phyloP scores from a whole-genome alignment of 2,329 filamentous ascomycete genomes.

The Xylariomycetidae sp. region DNA sequence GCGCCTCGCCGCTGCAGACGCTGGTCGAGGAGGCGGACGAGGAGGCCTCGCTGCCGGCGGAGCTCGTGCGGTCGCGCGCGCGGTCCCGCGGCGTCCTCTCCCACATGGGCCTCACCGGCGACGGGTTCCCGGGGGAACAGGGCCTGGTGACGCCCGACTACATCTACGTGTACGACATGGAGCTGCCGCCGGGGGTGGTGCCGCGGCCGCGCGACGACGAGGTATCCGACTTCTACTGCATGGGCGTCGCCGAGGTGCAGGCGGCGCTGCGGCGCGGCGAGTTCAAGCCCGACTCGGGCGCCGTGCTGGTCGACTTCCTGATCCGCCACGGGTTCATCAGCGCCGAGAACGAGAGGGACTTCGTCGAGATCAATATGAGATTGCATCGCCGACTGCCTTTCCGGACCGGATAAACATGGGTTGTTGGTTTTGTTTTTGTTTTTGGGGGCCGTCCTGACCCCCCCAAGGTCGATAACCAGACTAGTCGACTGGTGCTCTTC shows the following conservation, averaged over 20 bases:
- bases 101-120: slow-evolving; percentile 61
- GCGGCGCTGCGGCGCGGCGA: slow-evolving; percentile 58
- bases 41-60: slow-evolving; percentile 63
- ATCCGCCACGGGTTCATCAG: slow-evolving; percentile 72
- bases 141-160: slow-evolving; percentile 36
- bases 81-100: slow-evolving; percentile 57
- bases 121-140: slow-evolving; percentile 59
- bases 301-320: slow-evolving; percentile 78
- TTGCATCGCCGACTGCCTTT: slow-evolving; percentile 40
- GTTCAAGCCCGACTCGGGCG: slow-evolving; percentile 81
- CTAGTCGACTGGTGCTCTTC: too few relatives aligned
- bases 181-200: slow-evolving; percentile 52
- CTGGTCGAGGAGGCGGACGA: slow-evolving; percentile 66
- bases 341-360: slow-evolving; percentile 66
- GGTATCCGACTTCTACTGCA: slow-evolving; percentile 69
- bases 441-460: too few relatives aligned
- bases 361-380: slow-evolving; percentile 58
- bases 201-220: slow-evolving; percentile 71
- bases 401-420: slow-evolving; percentile 6
- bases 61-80: slow-evolving; percentile 49
- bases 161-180: slow-evolving; percentile 71
- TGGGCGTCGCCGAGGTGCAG: slow-evolving; percentile 57
- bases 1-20: slow-evolving; percentile 59
- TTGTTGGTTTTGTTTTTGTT: too few relatives aligned
- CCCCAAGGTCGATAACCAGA: too few relatives aligned